These are phyloP conservation scores for Sporothrix luriei DNA, from an alignment of 2,329 filamentous ascomycete species.

Conservation along the genomic window DNA sequence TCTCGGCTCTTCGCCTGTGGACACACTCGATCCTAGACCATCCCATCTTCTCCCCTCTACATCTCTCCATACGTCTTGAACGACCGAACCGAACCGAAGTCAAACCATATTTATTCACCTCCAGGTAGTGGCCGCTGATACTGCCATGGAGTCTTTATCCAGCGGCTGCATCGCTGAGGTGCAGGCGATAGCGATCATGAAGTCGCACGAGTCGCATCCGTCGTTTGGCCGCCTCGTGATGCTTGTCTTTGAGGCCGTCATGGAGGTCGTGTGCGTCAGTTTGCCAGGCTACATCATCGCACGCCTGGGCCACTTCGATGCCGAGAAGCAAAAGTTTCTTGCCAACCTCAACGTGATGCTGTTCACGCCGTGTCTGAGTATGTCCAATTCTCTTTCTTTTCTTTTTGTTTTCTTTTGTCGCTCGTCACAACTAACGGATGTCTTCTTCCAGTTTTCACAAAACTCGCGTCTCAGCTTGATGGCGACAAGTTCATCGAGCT, in stretches of 20 bases:
- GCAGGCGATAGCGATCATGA: slow-evolving; percentile 45
- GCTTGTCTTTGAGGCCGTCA: slow-evolving; percentile 89
- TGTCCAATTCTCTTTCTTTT: slow-evolving; percentile 41
- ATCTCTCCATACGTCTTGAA: not conserved
- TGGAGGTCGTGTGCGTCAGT: slow-evolving; percentile 94
- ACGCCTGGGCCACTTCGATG: slow-evolving; percentile 87
- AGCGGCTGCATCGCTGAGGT: slow-evolving; percentile 29
- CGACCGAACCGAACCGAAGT: not conserved
- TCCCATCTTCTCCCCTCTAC: not conserved
- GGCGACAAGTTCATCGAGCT: slow-evolving; percentile 87
- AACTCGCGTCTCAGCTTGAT: slow-evolving; percentile 90
- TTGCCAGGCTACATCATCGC: slow-evolving; percentile 93
- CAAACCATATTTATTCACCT: not conserved
- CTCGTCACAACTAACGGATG: not conserved
- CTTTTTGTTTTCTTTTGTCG: not conserved
- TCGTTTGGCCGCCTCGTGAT: slow-evolving; percentile 70
- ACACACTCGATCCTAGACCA: not conserved
- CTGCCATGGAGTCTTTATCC: slow-evolving; percentile 24
- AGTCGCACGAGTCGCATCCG: slow-evolving; percentile 60
- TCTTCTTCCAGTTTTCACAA: slow-evolving; percentile 77
- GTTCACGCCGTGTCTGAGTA: slow-evolving; percentile 96
- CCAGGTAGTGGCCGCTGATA: slow-evolving; percentile 15
- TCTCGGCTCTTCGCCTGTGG: not conserved
- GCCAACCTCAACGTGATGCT: slow-evolving; percentile 95
- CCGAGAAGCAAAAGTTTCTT: slow-evolving; percentile 93